These are phyloP conservation scores for Xylariaceae sp. DNA, from an alignment of 2,329 filamentous ascomycete genomes.

Conservation along the genomic window DNA sequence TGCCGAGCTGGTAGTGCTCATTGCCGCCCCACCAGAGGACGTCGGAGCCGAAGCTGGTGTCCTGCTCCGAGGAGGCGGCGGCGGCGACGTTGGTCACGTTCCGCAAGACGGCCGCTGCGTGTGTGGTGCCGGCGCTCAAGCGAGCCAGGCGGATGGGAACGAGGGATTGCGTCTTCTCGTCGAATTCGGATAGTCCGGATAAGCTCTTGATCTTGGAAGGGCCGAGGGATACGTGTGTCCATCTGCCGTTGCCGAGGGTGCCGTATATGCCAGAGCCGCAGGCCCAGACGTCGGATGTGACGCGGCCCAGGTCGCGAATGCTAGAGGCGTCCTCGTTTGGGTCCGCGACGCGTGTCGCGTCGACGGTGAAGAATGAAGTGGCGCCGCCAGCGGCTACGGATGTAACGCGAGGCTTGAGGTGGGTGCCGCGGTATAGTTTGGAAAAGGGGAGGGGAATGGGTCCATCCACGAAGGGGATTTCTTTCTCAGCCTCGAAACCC, in stretches of 20 bases:
- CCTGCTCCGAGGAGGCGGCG: slow-evolving; percentile 50
- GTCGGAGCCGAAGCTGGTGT: slow-evolving; percentile 84
- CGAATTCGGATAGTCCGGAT: slow-evolving; percentile 80
- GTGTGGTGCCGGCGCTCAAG: slow-evolving; percentile 72
- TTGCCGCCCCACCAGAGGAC: slow-evolving; percentile 94
- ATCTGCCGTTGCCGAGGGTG: slow-evolving; percentile 75
- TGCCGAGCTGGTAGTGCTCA: slow-evolving; percentile 88
- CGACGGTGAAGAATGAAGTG: slow-evolving; percentile 83
- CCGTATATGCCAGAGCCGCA: slow-evolving; percentile 84
- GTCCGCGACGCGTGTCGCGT: slow-evolving; percentile 57
- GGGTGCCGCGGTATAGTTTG: slow-evolving; percentile 65
- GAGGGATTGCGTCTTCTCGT: slow-evolving; percentile 62
- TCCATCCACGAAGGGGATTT: slow-evolving; percentile 58
- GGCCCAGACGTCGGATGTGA: slow-evolving; percentile 76
- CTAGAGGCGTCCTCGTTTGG: slow-evolving; percentile 34
- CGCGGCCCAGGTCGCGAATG: slow-evolving; percentile 42
- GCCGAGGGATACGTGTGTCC: slow-evolving; percentile 76
- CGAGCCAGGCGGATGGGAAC: slow-evolving; percentile 72
- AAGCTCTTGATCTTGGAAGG: slow-evolving; percentile 79
- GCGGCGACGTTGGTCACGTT: slow-evolving; percentile 68
- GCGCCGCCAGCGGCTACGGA: slow-evolving; percentile 77
- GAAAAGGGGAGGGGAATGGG: slow-evolving; percentile 67
- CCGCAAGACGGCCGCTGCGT: slow-evolving; percentile 75
- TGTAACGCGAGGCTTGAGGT: slow-evolving; percentile 61
- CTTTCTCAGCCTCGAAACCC: slow-evolving; percentile 65